Percentiles rank a stretch among this genome's conserved stretches.
Evolutionary conservation across 257 asterid genomes (phyloP).

Genomic region (Solanum habrochaites): DNA sequence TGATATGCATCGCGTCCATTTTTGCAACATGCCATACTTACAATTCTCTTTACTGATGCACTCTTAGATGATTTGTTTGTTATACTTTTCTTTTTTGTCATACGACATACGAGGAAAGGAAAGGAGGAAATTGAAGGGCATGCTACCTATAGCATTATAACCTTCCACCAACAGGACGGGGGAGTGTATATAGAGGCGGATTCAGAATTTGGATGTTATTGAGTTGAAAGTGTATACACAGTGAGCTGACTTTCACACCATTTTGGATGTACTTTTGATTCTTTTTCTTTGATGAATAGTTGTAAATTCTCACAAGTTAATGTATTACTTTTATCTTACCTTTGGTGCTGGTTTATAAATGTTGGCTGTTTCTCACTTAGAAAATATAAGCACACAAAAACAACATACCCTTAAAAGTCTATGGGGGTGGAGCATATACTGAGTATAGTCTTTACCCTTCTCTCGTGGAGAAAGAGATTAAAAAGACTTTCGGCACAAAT

Average conservation of each 20-base stretch:
- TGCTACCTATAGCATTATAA: neutral
- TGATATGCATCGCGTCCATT: constrained; percentile 64
- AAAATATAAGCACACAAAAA: neutral
- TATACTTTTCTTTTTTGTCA: neutral
- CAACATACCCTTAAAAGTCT: neutral
- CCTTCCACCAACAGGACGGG: neutral
- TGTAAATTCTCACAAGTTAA: neutral
- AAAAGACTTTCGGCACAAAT: no score
- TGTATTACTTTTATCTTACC: neutral
- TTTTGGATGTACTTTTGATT: neutral
- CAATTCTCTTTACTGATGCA: constrained; percentile 55
- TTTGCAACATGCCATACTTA: constrained; percentile 78
- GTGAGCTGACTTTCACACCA: neutral
- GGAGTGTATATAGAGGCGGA: neutral
- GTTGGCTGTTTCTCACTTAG: neutral
- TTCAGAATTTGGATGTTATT: neutral
- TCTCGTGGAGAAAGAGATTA: neutral
- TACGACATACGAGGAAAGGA: neutral
- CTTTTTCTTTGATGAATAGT: neutral
- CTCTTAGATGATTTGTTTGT: neutral
- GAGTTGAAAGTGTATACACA: neutral
- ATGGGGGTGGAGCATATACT: neutral
- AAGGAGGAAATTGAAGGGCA: neutral
- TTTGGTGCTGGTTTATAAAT: neutral
- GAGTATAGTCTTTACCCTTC: neutral